Percentiles rank a stretch among this genome's conserved stretches.
phyloP scores from a whole-genome alignment of 169 alveolate species.

The Plasmodium malariae region DNA sequence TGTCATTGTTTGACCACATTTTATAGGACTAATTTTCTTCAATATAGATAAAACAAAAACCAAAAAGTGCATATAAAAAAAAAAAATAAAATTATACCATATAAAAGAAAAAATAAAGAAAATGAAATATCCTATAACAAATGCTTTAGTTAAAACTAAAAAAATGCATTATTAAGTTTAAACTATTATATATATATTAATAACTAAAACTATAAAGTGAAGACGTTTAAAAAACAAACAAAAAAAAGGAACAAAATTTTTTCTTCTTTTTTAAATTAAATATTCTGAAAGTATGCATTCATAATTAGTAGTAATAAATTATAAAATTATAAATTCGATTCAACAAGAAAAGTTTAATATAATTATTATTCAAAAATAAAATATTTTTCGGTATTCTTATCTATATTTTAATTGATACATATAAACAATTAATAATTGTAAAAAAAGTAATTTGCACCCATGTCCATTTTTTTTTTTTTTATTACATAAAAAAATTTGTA shows the following conservation, averaged over 20 bases:
- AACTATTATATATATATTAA: not conserved
- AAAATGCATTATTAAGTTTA: not conserved
- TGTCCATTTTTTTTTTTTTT: conserved; percentile 3
- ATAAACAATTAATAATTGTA: not conserved
- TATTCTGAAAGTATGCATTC: conserved; percentile 4
- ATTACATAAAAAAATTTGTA: not conserved
- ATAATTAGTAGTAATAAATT: conserved; percentile 3
- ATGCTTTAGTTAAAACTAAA: not conserved
- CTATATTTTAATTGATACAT: not conserved
- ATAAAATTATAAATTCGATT: too few species aligned
- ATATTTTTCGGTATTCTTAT: not conserved
- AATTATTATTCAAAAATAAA: not conserved
- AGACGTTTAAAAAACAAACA: conserved; percentile 2
- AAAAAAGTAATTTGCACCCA: conserved; percentile 20
- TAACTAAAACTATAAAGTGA: not conserved
- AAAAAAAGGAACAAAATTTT: not conserved
- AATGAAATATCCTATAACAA: not conserved
- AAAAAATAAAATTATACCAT: conserved; percentile 2
- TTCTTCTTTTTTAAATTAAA: conserved; percentile 8
- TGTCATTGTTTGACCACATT: not conserved
- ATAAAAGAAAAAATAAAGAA: not conserved
- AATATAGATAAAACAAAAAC: not conserved
- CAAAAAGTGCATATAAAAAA: not conserved
- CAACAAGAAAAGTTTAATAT: not conserved
- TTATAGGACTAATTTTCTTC: not conserved